Percentiles rank a stretch among this genome's conserved stretches.
These are phyloP conservation scores for Ascochyta pisi DNA, from an alignment of 2,329 filamentous ascomycete genomes.

Conservation along the genomic window DNA sequence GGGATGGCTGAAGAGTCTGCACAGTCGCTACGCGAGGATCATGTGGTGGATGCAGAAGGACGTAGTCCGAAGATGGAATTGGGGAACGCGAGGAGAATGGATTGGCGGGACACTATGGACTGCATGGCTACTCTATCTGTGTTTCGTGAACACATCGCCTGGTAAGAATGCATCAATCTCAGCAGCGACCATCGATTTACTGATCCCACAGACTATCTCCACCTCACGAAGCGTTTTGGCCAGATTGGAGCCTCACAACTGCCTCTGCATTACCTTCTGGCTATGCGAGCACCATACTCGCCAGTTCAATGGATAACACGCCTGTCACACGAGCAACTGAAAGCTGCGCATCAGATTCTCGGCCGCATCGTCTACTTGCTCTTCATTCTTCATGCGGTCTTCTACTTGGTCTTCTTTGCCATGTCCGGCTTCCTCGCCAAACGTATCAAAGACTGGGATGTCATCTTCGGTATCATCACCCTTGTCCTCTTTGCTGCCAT, in stretches of 20 bases:
- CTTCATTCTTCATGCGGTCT: conserved; percentile 58
- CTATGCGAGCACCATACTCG: conserved; percentile 58
- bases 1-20: conserved; percentile 33
- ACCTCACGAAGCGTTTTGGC: conserved; percentile 68
- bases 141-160: conserved; percentile 56
- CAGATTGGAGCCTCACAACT: conserved; percentile 65
- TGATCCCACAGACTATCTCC: conserved; percentile 62
- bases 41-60: conserved; percentile 57
- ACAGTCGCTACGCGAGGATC: conserved; percentile 35
- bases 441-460: conserved; percentile 63
- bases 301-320: conserved; percentile 61
- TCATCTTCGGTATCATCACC: conserved; percentile 62
- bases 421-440: conserved; percentile 58
- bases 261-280: conserved; percentile 65
- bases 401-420: conserved; percentile 67
- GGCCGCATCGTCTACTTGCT: conserved; percentile 62
- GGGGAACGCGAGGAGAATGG: conserved; percentile 61
- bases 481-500: conserved; percentile 54
- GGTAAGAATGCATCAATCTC: background rate
- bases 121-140: conserved; percentile 60
- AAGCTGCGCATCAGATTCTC: conserved; percentile 63
- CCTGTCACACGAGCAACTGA: conserved; percentile 63
- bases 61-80: conserved; percentile 52
- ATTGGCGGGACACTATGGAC: conserved; percentile 58
- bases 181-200: background rate